phyloP scores from a whole-genome alignment of 305 asterid species.

The Fraxinus sp. region DNA sequence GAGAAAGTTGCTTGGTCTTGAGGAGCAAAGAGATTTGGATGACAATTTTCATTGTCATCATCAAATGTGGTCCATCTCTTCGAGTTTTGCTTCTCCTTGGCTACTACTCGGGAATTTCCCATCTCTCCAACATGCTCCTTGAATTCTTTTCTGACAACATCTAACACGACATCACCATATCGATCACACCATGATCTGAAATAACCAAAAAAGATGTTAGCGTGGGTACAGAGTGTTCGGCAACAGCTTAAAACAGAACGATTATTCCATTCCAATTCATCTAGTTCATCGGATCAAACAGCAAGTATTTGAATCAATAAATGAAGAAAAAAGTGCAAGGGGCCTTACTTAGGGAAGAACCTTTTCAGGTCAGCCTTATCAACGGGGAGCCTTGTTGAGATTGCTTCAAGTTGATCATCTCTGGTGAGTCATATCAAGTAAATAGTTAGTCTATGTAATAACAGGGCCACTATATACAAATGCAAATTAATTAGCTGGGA shows the following conservation, averaged over 20 bases:
- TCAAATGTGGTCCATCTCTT: constrained; percentile 61
- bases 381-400: constrained; percentile 75
- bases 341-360: constrained; percentile 60
- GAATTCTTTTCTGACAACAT: constrained; percentile 73
- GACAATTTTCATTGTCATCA: constrained; percentile 53
- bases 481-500: background rate
- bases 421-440: constrained; percentile 31
- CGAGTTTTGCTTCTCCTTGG: constrained; percentile 32
- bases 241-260: background rate
- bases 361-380: constrained; percentile 60
- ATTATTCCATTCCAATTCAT: background rate
- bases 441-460: background rate
- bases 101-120: constrained; percentile 35
- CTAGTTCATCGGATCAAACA: background rate
- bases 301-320: background rate
- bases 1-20: constrained; percentile 36
- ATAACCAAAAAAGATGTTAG: background rate
- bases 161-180: constrained; percentile 58
- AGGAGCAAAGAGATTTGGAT: constrained; percentile 64
- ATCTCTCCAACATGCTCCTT: constrained; percentile 64
- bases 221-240: background rate
- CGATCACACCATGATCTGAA: constrained; percentile 67
- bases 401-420: constrained; percentile 69
- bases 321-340: constrained; percentile 1
- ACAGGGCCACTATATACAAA: background rate